Conservation (phyloP, 2,329 filamentous ascomycete species). For the Periglandula ipomoeae region DNA sequence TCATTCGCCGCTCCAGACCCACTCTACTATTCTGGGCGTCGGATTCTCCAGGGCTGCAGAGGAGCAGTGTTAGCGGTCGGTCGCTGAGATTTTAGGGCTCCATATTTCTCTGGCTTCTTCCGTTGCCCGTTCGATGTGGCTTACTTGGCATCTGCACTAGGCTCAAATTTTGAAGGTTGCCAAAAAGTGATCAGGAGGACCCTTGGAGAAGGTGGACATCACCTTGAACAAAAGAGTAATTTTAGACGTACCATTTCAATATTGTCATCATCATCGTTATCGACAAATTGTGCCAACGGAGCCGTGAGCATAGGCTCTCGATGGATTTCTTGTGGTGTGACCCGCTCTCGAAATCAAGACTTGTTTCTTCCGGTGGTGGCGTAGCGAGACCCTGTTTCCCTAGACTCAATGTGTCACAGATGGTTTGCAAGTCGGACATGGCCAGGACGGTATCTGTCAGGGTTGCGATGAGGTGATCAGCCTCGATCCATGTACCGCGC, state of each 20-base stretch:
- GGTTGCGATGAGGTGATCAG: slow-evolving; percentile 25
- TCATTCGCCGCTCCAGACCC: slow-evolving; percentile 24
- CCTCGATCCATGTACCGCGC: slow-evolving; percentile 25
- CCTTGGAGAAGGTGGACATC: too few relatives aligned
- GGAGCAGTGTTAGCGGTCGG: neutral
- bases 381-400: slow-evolving; percentile 3
- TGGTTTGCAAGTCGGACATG: slow-evolving; percentile 22
- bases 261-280: slow-evolving; percentile 31
- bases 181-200: neutral
- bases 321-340: slow-evolving; percentile 18
- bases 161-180: neutral
- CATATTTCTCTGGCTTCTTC: slow-evolving; percentile 1
- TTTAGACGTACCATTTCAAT: slow-evolving; percentile 25
- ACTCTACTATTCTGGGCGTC: slow-evolving; percentile 27
- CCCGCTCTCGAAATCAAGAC: neutral
- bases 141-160: slow-evolving; percentile 5
- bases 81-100: neutral
- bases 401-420: slow-evolving; percentile 15
- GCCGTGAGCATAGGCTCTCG: slow-evolving; percentile 21
- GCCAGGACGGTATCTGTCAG: slow-evolving; percentile 28
- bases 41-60: slow-evolving; percentile 22
- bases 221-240: neutral
- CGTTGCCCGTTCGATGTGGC: neutral
- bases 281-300: slow-evolving; percentile 29
- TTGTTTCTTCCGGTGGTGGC: slow-evolving; percentile 7